Percentiles rank a stretch among this genome's conserved stretches.
Evolutionary conservation across 148 eudicot species (phyloP).

Genomic region (Fagopyrum esculentum): DNA sequence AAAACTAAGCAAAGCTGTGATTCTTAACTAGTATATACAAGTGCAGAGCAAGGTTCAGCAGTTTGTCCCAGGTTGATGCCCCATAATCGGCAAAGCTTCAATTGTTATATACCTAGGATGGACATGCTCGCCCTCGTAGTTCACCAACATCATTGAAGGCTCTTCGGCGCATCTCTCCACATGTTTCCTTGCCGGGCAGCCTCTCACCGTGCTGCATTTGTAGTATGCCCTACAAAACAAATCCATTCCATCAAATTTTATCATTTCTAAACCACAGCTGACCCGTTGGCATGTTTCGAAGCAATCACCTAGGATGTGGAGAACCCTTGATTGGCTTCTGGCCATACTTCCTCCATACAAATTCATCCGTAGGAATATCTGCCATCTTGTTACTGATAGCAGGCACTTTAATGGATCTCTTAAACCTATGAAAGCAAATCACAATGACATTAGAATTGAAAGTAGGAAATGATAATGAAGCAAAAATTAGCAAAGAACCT

Average conservation of each 20-base stretch:
- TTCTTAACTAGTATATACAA: no score
- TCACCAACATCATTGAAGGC: slow-evolving; percentile 11
- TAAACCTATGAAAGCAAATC: slow-evolving; percentile 27
- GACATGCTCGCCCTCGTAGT: slow-evolving; percentile 10
- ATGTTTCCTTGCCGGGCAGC: slow-evolving; percentile 14
- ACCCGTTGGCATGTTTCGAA: no score
- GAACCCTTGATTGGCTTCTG: slow-evolving; percentile 66
- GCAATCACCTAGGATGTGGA: slow-evolving; percentile 41
- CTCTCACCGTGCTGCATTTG: slow-evolving; percentile 12
- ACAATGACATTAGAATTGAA: not conserved
- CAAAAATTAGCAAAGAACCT: slow-evolving; percentile 20
- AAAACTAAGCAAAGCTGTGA: no score
- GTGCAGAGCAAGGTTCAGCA: no score
- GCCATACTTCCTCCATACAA: slow-evolving; percentile 57
- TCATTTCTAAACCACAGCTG: no score
- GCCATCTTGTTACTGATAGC: slow-evolving; percentile 51
- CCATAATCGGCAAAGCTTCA: not conserved
- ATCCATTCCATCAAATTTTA: not conserved
- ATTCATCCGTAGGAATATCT: slow-evolving; percentile 52
- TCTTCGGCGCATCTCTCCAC: slow-evolving; percentile 10
- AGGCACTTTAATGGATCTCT: slow-evolving; percentile 47
- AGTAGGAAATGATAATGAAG: not conserved
- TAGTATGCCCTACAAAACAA: slow-evolving; percentile 12
- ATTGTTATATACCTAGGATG: slow-evolving; percentile 8
- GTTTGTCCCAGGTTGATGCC: not conserved